Evolutionary conservation across 441 rosid species (phyloP).

Genomic region (Cnidoscolus chayamansa): DNA sequence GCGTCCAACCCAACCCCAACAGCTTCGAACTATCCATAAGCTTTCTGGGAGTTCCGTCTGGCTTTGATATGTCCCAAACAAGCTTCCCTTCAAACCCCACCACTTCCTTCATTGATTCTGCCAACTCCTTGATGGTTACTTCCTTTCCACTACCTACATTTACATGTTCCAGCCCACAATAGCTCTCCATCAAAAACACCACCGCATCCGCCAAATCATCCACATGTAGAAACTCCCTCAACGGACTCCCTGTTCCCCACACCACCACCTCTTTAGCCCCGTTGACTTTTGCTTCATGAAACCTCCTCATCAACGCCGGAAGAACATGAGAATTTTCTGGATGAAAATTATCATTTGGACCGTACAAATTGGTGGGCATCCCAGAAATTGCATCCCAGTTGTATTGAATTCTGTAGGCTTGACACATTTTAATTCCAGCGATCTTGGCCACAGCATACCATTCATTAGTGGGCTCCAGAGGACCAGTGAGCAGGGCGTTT

Average conservation of each 20-base stretch:
- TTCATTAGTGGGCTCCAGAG: conserved; percentile 88
- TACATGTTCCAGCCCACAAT: conserved; percentile 71
- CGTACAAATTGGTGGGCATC: conserved; percentile 92
- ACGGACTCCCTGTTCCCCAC: conserved; percentile 92
- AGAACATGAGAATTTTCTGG: conserved; percentile 89
- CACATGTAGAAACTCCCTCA: conserved; percentile 90
- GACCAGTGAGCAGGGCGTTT: conserved; percentile 65
- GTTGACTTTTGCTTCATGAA: conserved; percentile 72
- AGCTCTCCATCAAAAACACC: conserved; percentile 67
- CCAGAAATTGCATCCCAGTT: conserved; percentile 77
- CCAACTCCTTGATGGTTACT: conserved; percentile 82
- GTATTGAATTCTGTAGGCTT: conserved; percentile 77
- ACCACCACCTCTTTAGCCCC: conserved; percentile 76
- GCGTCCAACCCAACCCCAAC: conserved; percentile 68
- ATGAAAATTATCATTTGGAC: conserved; percentile 84
- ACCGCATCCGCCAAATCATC: conserved; percentile 92
- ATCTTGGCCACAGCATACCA: conserved; percentile 95
- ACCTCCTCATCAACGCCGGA: conserved; percentile 89
- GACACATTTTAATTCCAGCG: conserved; percentile 95
- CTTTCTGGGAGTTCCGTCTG: conserved; percentile 93
- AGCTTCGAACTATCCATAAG: conserved; percentile 92
- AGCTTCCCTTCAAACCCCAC: conserved; percentile 83
- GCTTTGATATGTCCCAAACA: conserved; percentile 79
- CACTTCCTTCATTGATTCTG: conserved; percentile 84
- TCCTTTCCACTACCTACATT: conserved; percentile 92